Evolutionary conservation across 768 basidiomycete species (phyloP).

Genomic region (Kwoniella sp.): DNA sequence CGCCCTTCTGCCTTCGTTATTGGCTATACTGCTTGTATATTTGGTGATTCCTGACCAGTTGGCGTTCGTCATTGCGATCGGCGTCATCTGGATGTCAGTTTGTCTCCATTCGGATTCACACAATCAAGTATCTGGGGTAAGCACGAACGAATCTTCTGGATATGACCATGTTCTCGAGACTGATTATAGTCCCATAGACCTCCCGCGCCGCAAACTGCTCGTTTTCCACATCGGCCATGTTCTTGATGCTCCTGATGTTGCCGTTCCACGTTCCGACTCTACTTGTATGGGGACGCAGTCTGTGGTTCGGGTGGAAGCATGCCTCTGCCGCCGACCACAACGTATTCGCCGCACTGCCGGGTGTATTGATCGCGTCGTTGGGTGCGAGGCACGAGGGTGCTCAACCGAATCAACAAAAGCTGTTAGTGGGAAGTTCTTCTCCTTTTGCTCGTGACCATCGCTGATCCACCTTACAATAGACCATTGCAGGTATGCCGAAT

Average conservation of each 20-base stretch:
- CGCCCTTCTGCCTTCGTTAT: constrained; percentile 50
- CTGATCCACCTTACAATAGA: background rate
- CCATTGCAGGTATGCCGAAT: background rate
- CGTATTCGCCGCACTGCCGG: constrained; percentile 26
- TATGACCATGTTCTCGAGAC: too few species aligned
- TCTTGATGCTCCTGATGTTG: constrained; percentile 78
- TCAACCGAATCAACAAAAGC: background rate
- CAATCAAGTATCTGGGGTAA: background rate
- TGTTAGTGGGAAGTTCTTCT: constrained; percentile 13
- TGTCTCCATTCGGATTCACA: background rate
- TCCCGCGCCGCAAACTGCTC: background rate
- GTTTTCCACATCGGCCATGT: constrained; percentile 61
- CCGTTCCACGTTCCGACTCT: constrained; percentile 77
- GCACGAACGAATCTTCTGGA: too few species aligned
- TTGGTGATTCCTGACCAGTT: constrained; percentile 89
- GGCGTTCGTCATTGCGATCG: constrained; percentile 77
- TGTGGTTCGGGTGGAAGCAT: constrained; percentile 73
- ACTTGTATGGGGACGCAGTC: constrained; percentile 85
- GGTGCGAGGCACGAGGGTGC: background rate
- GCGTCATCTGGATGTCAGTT: constrained; percentile 1
- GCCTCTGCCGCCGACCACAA: constrained; percentile 80
- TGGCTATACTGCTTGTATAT: constrained; percentile 70
- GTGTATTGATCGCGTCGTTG: constrained; percentile 19
- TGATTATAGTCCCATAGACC: background rate
- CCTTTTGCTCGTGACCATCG: background rate